Evolutionary conservation across 108 stramenopile species (phyloP).

Genomic region (Seminavis robusta): DNA sequence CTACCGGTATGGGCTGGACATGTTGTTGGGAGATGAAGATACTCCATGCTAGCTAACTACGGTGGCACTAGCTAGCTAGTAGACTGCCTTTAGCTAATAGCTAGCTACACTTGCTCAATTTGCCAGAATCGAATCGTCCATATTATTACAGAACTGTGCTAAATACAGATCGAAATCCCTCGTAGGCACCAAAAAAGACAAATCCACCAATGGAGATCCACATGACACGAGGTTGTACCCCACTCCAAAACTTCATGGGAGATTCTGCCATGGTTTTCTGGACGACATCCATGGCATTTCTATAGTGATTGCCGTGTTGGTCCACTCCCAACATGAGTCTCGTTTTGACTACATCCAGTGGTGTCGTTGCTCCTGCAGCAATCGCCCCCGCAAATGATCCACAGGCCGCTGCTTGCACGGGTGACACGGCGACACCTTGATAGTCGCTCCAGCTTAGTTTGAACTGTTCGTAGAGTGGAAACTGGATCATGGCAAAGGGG

Average conservation of each 20-base stretch:
- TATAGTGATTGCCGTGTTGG: slow-evolving; percentile 57
- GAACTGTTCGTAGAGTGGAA: slow-evolving; percentile 80
- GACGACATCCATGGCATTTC: slow-evolving; percentile 55
- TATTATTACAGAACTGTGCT: too few species aligned
- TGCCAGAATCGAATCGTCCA: too few species aligned
- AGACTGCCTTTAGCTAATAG: too few species aligned
- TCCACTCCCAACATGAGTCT: slow-evolving; percentile 86
- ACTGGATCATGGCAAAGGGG: slow-evolving; percentile 89
- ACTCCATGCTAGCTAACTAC: too few species aligned
- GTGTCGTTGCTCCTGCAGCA: slow-evolving; percentile 85
- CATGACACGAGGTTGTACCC: slow-evolving; percentile 92
- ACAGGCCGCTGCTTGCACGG: slow-evolving; percentile 76
- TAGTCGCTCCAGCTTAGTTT: slow-evolving; percentile 55
- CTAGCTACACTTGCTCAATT: too few species aligned
- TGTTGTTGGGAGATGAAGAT: too few species aligned
- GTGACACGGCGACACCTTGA: slow-evolving; percentile 47
- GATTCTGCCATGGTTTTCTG: slow-evolving; percentile 48
- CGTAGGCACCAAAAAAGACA: slow-evolving; percentile 98
- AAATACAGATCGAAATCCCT: too few species aligned
- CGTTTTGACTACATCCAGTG: slow-evolving; percentile 91
- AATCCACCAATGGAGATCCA: slow-evolving; percentile 99
- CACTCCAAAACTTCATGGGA: slow-evolving; percentile 61
- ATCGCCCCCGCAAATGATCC: slow-evolving; percentile 77
- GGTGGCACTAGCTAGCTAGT: too few species aligned
- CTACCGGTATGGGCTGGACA: too few species aligned